Conservation (phyloP, 2,329 filamentous ascomycete species). For the Coniosporium tulheliwenetii region DNA sequence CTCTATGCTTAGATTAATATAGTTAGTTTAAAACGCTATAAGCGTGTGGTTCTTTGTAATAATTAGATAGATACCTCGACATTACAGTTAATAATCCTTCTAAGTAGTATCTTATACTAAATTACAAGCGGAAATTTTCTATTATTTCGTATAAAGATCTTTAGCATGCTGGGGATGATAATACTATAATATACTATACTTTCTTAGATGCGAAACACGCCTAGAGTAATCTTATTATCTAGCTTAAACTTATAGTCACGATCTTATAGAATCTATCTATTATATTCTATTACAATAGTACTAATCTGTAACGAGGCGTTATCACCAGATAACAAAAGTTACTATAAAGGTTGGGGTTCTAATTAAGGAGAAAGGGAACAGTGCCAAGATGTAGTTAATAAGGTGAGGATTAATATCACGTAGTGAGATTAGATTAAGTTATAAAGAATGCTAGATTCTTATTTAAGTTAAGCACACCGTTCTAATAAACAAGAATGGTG, state of each 20-base stretch:
- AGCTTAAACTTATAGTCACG: not conserved
- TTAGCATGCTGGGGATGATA: no score
- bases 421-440: no score
- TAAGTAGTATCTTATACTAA: not conserved
- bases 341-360: no score
- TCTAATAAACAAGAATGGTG: no score
- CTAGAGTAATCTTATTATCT: not conserved
- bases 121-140: not conserved
- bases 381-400: no score
- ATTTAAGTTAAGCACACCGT: no score
- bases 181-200: not conserved
- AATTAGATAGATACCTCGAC: not conserved
- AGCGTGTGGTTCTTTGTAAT: not conserved
- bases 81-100: not conserved
- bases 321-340: not conserved
- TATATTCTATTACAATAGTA: not conserved
- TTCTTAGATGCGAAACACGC: not conserved
- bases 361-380: no score
- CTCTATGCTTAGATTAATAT: not conserved
- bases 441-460: no score
- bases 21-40: not conserved
- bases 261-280: not conserved
- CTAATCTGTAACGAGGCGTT: not conserved
- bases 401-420: no score
- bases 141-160: not conserved